Conservation (phyloP, 495 filamentous ascomycete species). For the Annulohypoxylon bovei region DNA sequence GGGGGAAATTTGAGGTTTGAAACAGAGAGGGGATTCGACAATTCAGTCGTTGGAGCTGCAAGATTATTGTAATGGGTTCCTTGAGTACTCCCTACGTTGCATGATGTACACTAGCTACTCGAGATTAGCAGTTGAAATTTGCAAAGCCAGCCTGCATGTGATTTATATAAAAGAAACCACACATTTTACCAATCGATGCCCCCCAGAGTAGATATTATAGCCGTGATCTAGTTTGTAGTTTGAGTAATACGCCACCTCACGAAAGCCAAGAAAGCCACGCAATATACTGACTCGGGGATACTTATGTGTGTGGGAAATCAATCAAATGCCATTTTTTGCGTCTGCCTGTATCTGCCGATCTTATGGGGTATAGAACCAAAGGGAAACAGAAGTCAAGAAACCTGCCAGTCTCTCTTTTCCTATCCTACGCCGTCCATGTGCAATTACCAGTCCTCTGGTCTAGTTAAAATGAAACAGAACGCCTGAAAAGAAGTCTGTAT, state of each 20-base stretch:
- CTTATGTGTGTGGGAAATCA: neutral
- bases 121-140: neutral
- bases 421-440: conserved; percentile 40
- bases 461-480: conserved; percentile 26
- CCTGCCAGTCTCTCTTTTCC: conserved; percentile 29
- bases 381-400: conserved; percentile 31
- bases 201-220: neutral
- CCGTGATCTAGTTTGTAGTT: neutral
- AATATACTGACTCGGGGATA: neutral
- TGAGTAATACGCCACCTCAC: neutral
- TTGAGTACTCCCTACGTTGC: neutral
- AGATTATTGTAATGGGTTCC: neutral
- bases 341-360: conserved; percentile 32
- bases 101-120: neutral
- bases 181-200: neutral
- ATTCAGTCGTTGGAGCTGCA: neutral
- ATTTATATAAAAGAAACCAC: neutral
- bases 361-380: conserved; percentile 38
- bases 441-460: conserved; percentile 33
- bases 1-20: neutral
- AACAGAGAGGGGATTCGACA: neutral
- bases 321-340: conserved; percentile 34
- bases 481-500: conserved; percentile 6
- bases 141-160: neutral
- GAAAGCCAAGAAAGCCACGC: neutral